Evolutionary conservation across 1,139 yeast genomes (phyloP).

Genomic region (Saccharomyces hybrid): DNA sequence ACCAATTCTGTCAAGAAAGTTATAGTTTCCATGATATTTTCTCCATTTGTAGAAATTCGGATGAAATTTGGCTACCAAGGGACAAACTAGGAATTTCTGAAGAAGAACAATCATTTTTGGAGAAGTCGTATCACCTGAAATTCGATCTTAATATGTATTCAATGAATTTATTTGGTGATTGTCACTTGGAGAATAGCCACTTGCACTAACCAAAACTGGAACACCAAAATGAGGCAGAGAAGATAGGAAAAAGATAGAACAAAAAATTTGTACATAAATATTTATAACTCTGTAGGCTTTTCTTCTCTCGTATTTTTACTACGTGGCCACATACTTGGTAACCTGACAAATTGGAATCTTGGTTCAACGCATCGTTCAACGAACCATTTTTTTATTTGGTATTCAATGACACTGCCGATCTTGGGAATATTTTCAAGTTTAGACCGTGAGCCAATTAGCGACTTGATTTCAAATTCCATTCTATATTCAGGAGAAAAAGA

Average conservation of each 20-base stretch:
- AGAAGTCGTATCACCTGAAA: conserved; percentile 23
- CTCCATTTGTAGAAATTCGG: neutral
- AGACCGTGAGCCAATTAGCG: conserved; percentile 87
- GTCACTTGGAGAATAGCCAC: neutral
- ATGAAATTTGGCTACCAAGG: conserved; percentile 35
- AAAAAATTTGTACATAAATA: neutral
- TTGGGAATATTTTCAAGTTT: conserved; percentile 91
- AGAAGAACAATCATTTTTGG: conserved; percentile 23
- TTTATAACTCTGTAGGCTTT: conserved; percentile 7
- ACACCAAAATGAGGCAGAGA: neutral
- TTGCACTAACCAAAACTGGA: neutral
- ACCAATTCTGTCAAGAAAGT: neutral
- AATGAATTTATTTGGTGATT: neutral
- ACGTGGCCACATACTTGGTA: conserved; percentile 91
- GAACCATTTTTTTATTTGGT: conserved; percentile 80
- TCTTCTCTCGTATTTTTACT: conserved; percentile 59
- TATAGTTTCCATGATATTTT: neutral
- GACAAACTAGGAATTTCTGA: conserved; percentile 31
- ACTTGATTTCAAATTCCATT: conserved; percentile 76
- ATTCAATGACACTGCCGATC: conserved; percentile 76
- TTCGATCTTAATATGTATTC: conserved; percentile 25
- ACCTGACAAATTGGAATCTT: conserved; percentile 69
- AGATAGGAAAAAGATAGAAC: neutral
- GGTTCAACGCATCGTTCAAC: conserved; percentile 92
- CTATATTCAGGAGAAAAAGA: conserved; percentile 88